phyloP scores from a whole-genome alignment of 768 basidiomycete genomes.

The Mycena chlorophos region DNA sequence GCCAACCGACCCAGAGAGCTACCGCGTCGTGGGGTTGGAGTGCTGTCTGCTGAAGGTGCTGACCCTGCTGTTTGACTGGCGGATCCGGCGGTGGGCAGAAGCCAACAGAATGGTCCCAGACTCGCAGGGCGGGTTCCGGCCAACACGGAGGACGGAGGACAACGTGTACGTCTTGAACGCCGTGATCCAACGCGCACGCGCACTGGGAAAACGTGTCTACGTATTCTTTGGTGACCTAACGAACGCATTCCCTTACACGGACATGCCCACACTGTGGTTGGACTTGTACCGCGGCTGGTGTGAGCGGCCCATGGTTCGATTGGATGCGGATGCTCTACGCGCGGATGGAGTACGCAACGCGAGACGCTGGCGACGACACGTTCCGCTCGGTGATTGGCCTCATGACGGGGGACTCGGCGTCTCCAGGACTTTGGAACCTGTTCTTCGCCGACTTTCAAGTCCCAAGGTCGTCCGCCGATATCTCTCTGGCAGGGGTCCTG shows the following conservation, averaged over 20 bases:
- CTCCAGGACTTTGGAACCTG: conserved; percentile 13
- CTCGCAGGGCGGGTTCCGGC: conserved; percentile 34
- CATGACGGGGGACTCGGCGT: conserved; percentile 14
- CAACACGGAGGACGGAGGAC: conserved; percentile 27
- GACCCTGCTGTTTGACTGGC: conserved; percentile 21
- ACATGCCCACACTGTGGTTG: conserved; percentile 31
- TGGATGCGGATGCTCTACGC: conserved; percentile 5
- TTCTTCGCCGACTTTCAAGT: conserved; percentile 11
- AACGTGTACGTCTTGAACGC: conserved; percentile 26
- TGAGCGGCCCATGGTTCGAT: conserved; percentile 23
- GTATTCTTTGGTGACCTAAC: conserved; percentile 26
- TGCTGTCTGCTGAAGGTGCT: conserved; percentile 23
- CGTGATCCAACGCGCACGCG: conserved; percentile 22
- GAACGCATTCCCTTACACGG: conserved; percentile 37
- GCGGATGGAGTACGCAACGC: not conserved
- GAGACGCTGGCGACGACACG: not conserved
- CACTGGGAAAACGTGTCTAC: conserved; percentile 19
- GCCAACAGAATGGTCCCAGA: conserved; percentile 19
- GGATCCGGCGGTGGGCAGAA: conserved; percentile 21
- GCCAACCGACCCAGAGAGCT: conserved; percentile 13
- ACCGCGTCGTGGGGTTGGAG: conserved; percentile 22
- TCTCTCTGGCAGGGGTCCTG: not conserved
- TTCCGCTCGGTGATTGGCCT: conserved; percentile 17
- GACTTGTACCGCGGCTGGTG: conserved; percentile 26
- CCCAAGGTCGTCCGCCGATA: not conserved